phyloP scores from a whole-genome alignment of 192 early-diverging fungal species.

The Rhizophagus sp. region DNA sequence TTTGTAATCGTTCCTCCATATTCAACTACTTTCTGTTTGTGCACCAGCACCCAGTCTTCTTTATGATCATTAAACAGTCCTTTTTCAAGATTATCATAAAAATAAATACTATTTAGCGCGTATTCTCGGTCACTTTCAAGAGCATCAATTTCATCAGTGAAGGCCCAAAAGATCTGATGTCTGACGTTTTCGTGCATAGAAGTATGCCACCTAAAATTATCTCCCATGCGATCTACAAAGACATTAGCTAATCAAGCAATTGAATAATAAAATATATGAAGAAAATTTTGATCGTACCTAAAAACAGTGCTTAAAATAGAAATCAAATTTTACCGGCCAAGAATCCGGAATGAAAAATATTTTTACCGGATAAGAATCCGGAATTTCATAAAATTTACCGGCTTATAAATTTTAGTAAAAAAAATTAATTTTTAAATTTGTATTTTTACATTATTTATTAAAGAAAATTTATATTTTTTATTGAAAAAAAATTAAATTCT shows the following conservation, averaged over 20 bases:
- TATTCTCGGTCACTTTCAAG: neutral
- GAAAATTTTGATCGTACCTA: neutral
- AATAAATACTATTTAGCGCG: neutral
- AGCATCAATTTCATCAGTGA: slow-evolving; percentile 1
- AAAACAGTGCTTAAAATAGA: too few species aligned
- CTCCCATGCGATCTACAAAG: slow-evolving; percentile 13
- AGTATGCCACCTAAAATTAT: slow-evolving; percentile 7
- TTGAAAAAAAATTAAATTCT: too few species aligned
- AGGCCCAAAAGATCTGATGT: neutral
- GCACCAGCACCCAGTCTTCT: neutral
- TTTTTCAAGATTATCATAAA: neutral
- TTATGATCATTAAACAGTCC: neutral
- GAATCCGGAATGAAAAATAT: too few species aligned
- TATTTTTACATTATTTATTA: too few species aligned
- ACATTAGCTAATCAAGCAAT: slow-evolving; percentile 1
- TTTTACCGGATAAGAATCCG: too few species aligned
- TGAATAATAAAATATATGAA: neutral
- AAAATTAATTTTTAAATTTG: too few species aligned
- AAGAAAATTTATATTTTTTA: too few species aligned
- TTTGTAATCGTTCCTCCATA: slow-evolving; percentile 12
- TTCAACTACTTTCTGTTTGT: slow-evolving; percentile 5
- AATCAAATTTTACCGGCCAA: too few species aligned
- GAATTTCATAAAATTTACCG: too few species aligned
- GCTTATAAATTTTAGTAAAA: too few species aligned
- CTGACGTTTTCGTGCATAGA: neutral